Evolutionary conservation across 192 early-diverging fungal species (phyloP).

Genomic region (Physocladia obscura): DNA sequence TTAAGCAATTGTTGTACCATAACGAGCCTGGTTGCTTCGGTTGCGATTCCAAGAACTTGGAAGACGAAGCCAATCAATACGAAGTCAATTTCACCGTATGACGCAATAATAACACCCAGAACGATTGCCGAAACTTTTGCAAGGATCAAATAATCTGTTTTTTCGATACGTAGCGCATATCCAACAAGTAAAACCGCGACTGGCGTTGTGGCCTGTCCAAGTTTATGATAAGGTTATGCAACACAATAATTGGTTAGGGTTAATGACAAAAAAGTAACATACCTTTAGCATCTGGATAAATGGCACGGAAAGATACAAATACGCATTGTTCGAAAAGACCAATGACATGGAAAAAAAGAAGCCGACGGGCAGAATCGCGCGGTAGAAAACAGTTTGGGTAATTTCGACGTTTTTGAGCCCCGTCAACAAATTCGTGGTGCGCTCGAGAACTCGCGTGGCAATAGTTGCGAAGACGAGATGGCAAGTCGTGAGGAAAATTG

Average conservation of each 20-base stretch:
- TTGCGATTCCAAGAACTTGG: constrained; percentile 27
- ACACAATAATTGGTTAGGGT: background rate
- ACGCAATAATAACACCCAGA: constrained; percentile 33
- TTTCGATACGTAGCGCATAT: constrained; percentile 3
- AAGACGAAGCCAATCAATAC: constrained; percentile 26
- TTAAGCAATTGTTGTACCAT: constrained; percentile 37
- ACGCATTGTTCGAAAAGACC: constrained; percentile 38
- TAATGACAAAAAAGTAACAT: background rate
- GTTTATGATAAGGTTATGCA: background rate
- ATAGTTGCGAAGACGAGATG: constrained; percentile 43
- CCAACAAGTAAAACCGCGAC: constrained; percentile 30
- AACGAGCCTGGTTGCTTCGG: constrained; percentile 35
- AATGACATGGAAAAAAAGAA: constrained; percentile 28
- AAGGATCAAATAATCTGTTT: constrained; percentile 11
- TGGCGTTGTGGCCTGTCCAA: constrained; percentile 34
- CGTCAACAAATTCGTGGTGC: constrained; percentile 57
- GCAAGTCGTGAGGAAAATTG: constrained; percentile 42
- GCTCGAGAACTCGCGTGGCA: constrained; percentile 60
- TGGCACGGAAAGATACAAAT: constrained; percentile 37
- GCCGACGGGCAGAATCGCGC: constrained; percentile 36
- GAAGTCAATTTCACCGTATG: constrained; percentile 36
- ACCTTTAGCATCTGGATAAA: constrained; percentile 48
- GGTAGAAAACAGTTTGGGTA: constrained; percentile 58
- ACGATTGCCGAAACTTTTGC: constrained; percentile 33
- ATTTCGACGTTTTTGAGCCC: constrained; percentile 60